phyloP scores from a whole-genome alignment of 2,329 filamentous ascomycete genomes.

The Dothiorella sarmentorum region DNA sequence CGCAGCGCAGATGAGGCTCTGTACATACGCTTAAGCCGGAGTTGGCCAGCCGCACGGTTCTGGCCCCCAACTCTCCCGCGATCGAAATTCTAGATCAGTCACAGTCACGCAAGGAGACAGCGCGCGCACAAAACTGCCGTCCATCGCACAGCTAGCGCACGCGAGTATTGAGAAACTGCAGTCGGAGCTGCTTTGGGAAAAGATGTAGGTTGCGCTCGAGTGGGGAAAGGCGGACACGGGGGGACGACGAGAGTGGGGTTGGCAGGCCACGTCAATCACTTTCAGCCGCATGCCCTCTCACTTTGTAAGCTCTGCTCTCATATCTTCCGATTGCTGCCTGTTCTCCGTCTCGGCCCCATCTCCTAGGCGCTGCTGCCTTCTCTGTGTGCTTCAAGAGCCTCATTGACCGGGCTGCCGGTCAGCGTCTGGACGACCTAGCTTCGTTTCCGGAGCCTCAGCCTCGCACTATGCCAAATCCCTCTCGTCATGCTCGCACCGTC shows the following conservation, averaged over 20 bases:
- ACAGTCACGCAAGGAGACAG: conserved; percentile 3
- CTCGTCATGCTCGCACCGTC: not conserved
- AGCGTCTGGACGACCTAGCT: not conserved
- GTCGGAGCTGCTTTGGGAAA: not conserved
- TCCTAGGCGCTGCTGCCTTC: not conserved
- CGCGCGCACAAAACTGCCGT: not conserved
- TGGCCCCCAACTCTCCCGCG: too few species aligned
- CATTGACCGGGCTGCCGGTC: not conserved
- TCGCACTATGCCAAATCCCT: not conserved
- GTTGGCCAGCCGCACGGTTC: not conserved
- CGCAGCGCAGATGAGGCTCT: too few species aligned
- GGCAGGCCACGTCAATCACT: conserved; percentile 9
- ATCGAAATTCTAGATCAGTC: too few species aligned
- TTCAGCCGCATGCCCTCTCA: conserved; percentile 1
- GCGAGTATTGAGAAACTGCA: not conserved
- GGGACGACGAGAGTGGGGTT: not conserved
- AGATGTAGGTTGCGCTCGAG: not conserved
- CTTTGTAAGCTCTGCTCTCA: not conserved
- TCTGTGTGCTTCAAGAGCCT: not conserved
- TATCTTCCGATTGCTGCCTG: not conserved
- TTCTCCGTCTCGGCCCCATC: too few species aligned
- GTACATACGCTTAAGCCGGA: too few species aligned
- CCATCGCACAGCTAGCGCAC: not conserved
- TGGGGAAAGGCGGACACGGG: not conserved
- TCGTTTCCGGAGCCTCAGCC: not conserved